Evolutionary conservation across 2,329 filamentous ascomycete species (phyloP).

Genomic region (Calonectria pseudoturangicola): DNA sequence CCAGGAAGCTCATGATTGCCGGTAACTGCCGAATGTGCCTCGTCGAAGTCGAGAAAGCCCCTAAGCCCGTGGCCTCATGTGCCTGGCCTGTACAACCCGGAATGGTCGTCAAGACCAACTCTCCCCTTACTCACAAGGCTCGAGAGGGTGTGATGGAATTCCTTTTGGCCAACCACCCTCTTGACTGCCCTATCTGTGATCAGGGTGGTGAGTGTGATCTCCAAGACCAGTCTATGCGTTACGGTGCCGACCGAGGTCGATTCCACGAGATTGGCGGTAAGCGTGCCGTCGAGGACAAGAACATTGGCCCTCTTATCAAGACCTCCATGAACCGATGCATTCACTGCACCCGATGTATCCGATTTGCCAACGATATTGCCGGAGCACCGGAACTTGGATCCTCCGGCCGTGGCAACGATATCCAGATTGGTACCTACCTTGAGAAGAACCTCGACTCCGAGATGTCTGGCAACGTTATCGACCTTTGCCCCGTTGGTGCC

Average conservation of each 20-base stretch:
- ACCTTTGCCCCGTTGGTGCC: slow-evolving; percentile 97
- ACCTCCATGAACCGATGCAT: slow-evolving; percentile 99
- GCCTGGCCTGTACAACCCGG: slow-evolving; percentile 99
- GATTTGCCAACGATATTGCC: slow-evolving; percentile 97
- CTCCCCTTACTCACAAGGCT: slow-evolving; percentile 96
- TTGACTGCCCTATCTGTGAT: slow-evolving; percentile 98
- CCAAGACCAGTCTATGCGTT: slow-evolving; percentile 99
- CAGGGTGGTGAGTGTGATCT: slow-evolving; percentile 99
- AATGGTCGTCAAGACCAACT: slow-evolving; percentile 99
- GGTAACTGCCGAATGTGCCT: slow-evolving; percentile 99
- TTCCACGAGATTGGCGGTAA: slow-evolving; percentile 98
- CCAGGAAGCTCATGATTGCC: slow-evolving; percentile 97
- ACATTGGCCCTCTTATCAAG: slow-evolving; percentile 98
- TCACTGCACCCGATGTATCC: slow-evolving; percentile 97
- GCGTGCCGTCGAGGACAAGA: slow-evolving; percentile 99
- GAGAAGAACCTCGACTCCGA: slow-evolving; percentile 96
- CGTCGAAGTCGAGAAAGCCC: slow-evolving; percentile 96
- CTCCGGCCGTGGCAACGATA: slow-evolving; percentile 94
- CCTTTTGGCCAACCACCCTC: slow-evolving; percentile 93
- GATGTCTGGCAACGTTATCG: slow-evolving; percentile 97
- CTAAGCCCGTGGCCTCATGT: slow-evolving; percentile 98
- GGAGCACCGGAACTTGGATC: slow-evolving; percentile 97
- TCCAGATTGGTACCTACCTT: slow-evolving; percentile 98
- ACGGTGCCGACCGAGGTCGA: slow-evolving; percentile 94
- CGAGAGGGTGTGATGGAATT: slow-evolving; percentile 99